Evolutionary conservation across 768 basidiomycete species (phyloP).

Genomic region (Trametes cinnabarina): DNA sequence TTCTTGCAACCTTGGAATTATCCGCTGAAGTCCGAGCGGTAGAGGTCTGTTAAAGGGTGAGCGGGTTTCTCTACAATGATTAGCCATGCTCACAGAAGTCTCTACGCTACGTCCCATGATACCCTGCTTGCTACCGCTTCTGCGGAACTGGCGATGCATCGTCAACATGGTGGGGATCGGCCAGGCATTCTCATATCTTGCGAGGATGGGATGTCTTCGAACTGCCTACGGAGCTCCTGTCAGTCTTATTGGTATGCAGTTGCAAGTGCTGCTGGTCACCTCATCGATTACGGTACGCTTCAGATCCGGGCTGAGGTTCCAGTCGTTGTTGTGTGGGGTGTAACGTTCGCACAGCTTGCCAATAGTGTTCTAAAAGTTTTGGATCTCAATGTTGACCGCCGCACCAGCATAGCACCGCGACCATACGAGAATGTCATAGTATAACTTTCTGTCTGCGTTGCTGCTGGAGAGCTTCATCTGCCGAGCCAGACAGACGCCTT

Average conservation of each 20-base stretch:
- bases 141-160: slow-evolving; percentile 7
- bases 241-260: no score
- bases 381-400: neutral
- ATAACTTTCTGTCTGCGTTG: neutral
- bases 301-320: neutral
- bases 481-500: slow-evolving; percentile 13
- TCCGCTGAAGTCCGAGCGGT: neutral
- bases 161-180: neutral
- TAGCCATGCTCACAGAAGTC: neutral
- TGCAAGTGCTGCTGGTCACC: no score
- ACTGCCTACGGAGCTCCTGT: neutral
- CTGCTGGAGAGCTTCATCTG: slow-evolving; percentile 12
- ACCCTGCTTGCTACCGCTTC: neutral
- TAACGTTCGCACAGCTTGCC: slow-evolving; percentile 4
- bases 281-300: neutral
- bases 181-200: neutral
- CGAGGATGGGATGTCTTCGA: neutral
- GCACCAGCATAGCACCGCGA: neutral
- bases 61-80: neutral
- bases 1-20: neutral
- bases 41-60: no score
- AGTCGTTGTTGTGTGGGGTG: neutral
- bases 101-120: neutral
- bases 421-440: slow-evolving; percentile 2
- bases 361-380: neutral